phyloP scores from a whole-genome alignment of 208 protist species.

The Sergeia podlipaevii region DNA sequence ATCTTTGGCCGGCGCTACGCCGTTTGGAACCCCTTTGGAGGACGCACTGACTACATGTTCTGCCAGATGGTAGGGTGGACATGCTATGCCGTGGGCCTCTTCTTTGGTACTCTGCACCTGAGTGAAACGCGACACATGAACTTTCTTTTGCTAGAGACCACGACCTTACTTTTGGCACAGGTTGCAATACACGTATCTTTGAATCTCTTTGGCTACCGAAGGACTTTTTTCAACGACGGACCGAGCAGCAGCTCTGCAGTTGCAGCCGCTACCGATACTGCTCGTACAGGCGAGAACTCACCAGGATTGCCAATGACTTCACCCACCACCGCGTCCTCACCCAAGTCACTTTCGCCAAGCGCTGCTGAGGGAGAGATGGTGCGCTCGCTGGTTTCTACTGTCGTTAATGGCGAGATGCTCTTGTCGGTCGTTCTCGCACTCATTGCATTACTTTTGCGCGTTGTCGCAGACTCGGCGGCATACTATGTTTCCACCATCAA shows the following conservation, averaged over 20 bases:
- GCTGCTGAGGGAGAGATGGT: constrained; percentile 1
- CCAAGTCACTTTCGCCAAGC: not conserved
- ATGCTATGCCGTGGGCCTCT: constrained; percentile 47
- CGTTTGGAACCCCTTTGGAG: constrained; percentile 60
- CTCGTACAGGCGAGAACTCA: not conserved
- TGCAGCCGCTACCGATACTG: not conserved
- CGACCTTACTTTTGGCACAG: constrained; percentile 47
- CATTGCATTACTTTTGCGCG: constrained; percentile 47
- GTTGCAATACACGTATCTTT: constrained; percentile 67
- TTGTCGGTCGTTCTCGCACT: constrained; percentile 40
- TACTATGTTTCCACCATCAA: not conserved
- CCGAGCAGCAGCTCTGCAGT: not conserved
- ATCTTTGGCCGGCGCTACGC: constrained; percentile 49
- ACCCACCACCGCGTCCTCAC: not conserved
- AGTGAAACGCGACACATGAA: constrained; percentile 27
- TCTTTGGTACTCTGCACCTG: constrained; percentile 58
- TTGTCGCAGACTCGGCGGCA: constrained; percentile 34
- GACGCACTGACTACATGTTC: constrained; percentile 51
- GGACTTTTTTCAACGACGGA: not conserved
- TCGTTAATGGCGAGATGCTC: constrained; percentile 69
- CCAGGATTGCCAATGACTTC: constrained; percentile 3
- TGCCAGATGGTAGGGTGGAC: constrained; percentile 57
- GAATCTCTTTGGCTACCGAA: constrained; percentile 31
- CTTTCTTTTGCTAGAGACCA: constrained; percentile 41
- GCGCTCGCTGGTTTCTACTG: constrained; percentile 16